Evolutionary conservation across 2,329 filamentous ascomycete species (phyloP).

Genomic region (Oidium heveae): DNA sequence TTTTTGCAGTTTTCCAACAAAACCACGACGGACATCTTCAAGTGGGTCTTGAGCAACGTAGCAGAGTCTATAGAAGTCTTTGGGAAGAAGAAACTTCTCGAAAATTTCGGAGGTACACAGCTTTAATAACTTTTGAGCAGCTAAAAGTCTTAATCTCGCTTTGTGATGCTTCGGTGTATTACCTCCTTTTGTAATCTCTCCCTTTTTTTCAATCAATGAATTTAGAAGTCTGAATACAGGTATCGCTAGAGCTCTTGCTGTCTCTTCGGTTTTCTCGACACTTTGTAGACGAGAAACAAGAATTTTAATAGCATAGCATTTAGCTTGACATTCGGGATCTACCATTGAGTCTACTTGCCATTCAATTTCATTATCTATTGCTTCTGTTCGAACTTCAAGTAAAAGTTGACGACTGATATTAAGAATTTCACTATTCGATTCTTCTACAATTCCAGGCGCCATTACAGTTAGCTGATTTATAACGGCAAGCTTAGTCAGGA

Average conservation of each 20-base stretch:
- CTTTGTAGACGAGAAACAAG: slow-evolving; percentile 64
- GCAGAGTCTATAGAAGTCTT: slow-evolving; percentile 60
- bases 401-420: slow-evolving; percentile 56
- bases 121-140: slow-evolving; percentile 61
- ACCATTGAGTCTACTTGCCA: slow-evolving; percentile 45
- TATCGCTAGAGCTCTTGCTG: slow-evolving; percentile 31
- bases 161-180: slow-evolving; percentile 58
- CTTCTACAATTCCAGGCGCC: slow-evolving; percentile 44
- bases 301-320: slow-evolving; percentile 60
- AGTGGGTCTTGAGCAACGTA: slow-evolving; percentile 58
- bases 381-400: slow-evolving; percentile 39
- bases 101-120: slow-evolving; percentile 53
- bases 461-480: slow-evolving; percentile 55
- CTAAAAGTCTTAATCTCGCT: slow-evolving; percentile 55
- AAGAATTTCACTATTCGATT: slow-evolving; percentile 51
- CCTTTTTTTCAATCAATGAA: slow-evolving; percentile 46
- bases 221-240: slow-evolving; percentile 60
- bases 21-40: slow-evolving; percentile 47
- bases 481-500: slow-evolving; percentile 47
- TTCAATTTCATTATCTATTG: slow-evolving; percentile 27
- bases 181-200: slow-evolving; percentile 52
- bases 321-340: slow-evolving; percentile 62
- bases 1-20: slow-evolving; percentile 72
- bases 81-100: slow-evolving; percentile 46
- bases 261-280: slow-evolving; percentile 22